phyloP scores from a whole-genome alignment of 495 filamentous ascomycete species.

The Evansstolkia leycettana region DNA sequence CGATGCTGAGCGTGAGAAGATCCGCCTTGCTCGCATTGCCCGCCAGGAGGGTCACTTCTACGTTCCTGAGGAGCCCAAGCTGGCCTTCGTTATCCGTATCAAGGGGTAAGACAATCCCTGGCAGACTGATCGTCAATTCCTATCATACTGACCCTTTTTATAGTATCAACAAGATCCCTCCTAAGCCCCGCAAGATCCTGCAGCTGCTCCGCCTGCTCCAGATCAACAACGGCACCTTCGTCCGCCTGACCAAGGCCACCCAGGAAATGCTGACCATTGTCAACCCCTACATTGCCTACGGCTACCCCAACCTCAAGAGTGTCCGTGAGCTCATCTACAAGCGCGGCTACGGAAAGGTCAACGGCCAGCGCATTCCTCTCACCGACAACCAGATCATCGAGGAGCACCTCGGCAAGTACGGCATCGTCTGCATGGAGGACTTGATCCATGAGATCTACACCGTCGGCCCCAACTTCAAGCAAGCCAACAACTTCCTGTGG shows the following conservation, averaged over 20 bases:
- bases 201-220: slow-evolving; percentile 98
- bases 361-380: slow-evolving; percentile 89
- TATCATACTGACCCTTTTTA: slow-evolving; percentile 6
- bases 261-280: slow-evolving; percentile 95
- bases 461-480: slow-evolving; percentile 99
- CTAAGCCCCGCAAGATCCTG: slow-evolving; percentile 99
- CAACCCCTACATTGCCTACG: slow-evolving; percentile 97
- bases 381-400: slow-evolving; percentile 98
- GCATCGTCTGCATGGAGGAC: slow-evolving; percentile 99
- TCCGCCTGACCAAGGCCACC: slow-evolving; percentile 95
- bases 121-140: not conserved
- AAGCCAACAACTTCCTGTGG: slow-evolving; percentile 99
- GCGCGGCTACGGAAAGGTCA: slow-evolving; percentile 94
- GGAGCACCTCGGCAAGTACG: slow-evolving; percentile 90
- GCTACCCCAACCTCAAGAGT: slow-evolving; percentile 97
- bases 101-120: slow-evolving; percentile 54
- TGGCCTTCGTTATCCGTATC: slow-evolving; percentile 98
- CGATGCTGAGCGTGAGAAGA: slow-evolving; percentile 93
- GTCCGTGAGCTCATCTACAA: slow-evolving; percentile 99
- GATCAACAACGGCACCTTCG: slow-evolving; percentile 99
- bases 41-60: slow-evolving; percentile 91
- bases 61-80: slow-evolving; percentile 85
- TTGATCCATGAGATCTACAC: slow-evolving; percentile 99
- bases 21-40: slow-evolving; percentile 76
- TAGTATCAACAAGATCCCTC: slow-evolving; percentile 99